A percentile compares a stretch with the other conserved stretches of the same genome.
Evolutionary conservation across 257 asterid species (phyloP).

Genomic region (Rhazya stricta): DNA sequence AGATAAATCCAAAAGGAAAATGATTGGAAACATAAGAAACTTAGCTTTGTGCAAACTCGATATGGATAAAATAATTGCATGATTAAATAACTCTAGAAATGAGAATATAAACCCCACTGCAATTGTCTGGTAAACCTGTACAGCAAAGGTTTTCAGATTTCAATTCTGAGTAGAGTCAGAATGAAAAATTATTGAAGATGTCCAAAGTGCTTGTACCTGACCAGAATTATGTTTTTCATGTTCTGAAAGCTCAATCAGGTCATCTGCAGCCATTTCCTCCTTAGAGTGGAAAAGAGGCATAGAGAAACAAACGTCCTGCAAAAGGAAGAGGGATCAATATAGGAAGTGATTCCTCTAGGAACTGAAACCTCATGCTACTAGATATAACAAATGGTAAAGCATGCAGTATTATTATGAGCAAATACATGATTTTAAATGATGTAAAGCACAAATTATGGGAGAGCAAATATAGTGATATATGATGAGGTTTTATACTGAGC

Average conservation of each 20-base stretch:
- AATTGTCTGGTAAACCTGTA: background rate
- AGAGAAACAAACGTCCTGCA: conserved; percentile 74
- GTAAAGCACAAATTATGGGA: background rate
- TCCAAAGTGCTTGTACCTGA: conserved; percentile 46
- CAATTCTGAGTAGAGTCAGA: background rate
- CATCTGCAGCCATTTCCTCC: conserved; percentile 76
- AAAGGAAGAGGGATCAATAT: conserved; percentile 16
- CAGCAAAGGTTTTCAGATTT: background rate
- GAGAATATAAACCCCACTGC: background rate
- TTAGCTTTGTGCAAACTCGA: background rate
- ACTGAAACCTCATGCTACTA: background rate
- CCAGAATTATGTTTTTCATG: conserved; percentile 66
- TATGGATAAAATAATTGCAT: conserved; percentile 1
- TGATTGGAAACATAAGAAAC: background rate
- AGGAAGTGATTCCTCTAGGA: background rate
- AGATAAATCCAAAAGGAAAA: background rate
- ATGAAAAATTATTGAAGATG: conserved; percentile 5
- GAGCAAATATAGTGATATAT: background rate
- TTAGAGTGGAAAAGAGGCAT: conserved; percentile 83
- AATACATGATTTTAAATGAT: background rate
- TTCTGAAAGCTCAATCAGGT: conserved; percentile 75
- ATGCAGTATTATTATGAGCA: background rate
- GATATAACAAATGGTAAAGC: background rate
- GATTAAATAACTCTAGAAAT: background rate
- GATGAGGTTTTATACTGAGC: background rate